Evolutionary conservation across 208 protist genomes (phyloP), one percentile per base, ranked within the genome.

Genomic region (Porcisia deanei): DNA sequence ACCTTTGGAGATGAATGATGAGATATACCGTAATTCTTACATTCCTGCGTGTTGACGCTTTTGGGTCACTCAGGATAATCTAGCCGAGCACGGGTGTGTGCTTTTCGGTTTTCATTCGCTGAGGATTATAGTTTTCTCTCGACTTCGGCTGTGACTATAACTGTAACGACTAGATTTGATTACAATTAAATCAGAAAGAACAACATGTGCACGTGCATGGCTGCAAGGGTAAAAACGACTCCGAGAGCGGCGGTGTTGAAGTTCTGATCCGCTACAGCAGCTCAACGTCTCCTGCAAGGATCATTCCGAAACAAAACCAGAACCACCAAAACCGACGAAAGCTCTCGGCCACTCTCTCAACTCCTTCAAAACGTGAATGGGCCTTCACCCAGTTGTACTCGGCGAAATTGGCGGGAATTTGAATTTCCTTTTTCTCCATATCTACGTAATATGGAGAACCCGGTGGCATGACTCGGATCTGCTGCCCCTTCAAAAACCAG

Each of bases 371-470:
- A 8, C 80, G 79, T 49, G 54, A 37, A 79, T 97, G 93, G 9
- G 88, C 89, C 30, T 59, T 82, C 52, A 91, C 69, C 90, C 93
- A 98, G 60, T 93, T 97, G 77, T 90, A 96, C 9, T 96, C 88
- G 1, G 78, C 74, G 86, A 98, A 97, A 82, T 98, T 96, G 39
- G 88, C 84, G 0, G 95, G 95, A 18, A 98, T 80, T 47, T 90
- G 82, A 18, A 98, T 54, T 57, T 95, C 88, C 45, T 92, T 96
- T 34, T 85, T 88, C 39, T 94, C 87, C 49, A 89, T 39, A 71
- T 97, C 88, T 16, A 89, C 80, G 57, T 84, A 89, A 76, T 97
- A 96, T 7, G 87, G 73, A 2, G 73, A 61, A n/a, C 94, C 94
- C 4, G 91, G 84, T 25, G 85, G 86, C 43, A 96, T 45, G 3